A percentile compares a stretch with the other conserved stretches of the same genome.
phyloP scores from a whole-genome alignment of 805 yeast genomes.

The Candida lessepsii region DNA sequence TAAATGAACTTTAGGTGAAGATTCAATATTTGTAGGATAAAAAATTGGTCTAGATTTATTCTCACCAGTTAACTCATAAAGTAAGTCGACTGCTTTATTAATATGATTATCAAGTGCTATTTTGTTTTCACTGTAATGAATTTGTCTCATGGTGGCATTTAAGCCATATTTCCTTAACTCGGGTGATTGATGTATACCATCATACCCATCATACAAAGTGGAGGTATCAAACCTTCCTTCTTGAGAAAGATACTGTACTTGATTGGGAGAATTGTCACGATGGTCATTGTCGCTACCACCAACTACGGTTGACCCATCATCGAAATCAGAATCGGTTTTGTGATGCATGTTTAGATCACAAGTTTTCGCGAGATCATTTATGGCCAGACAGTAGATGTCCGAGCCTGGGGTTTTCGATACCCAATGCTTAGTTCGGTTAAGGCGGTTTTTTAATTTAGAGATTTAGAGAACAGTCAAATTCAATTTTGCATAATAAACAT shows the following conservation, averaged over 20 bases:
- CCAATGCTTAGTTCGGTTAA: too few species aligned
- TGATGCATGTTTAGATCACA: background rate
- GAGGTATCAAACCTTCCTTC: conserved; percentile 31
- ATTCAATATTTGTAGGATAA: conserved; percentile 50
- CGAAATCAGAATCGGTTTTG: background rate
- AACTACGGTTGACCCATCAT: conserved; percentile 15
- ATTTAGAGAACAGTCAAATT: too few species aligned
- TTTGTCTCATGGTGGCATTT: conserved; percentile 63
- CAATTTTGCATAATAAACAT: too few species aligned
- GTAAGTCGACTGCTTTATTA: conserved; percentile 48
- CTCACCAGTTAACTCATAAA: conserved; percentile 53
- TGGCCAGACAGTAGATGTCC: too few species aligned
- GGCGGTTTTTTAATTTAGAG: too few species aligned
- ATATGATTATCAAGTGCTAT: conserved; percentile 63
- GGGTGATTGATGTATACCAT: conserved; percentile 17
- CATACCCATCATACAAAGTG: conserved; percentile 32
- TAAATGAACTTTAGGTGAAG: conserved; percentile 9
- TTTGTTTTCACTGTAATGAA: conserved; percentile 73
- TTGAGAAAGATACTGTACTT: conserved; percentile 28
- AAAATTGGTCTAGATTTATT: conserved; percentile 61
- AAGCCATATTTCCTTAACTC: conserved; percentile 22
- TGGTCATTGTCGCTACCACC: conserved; percentile 13
- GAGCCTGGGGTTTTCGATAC: too few species aligned
- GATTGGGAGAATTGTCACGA: conserved; percentile 2
- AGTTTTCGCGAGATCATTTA: background rate